Base-by-base conservation (phyloP, 352 stramenopile genomes). In the Globisporangium recalcitrans region DNA sequence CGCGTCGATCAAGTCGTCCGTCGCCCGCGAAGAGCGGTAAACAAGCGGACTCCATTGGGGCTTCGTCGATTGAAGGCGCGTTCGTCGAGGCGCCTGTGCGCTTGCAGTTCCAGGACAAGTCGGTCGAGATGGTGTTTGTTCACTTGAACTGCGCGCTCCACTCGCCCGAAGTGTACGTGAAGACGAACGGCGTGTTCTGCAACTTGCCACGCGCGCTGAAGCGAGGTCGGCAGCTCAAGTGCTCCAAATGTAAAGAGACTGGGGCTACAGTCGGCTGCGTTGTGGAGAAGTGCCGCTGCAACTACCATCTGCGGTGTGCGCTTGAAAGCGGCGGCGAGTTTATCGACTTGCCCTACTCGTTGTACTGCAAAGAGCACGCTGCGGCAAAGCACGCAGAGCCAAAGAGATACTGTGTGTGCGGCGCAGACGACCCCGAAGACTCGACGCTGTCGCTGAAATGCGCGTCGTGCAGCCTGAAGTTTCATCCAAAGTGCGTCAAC, bases 81-180 rank as follows among this genome's bases (percentile, higher is more conserved):
- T 93, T 95, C 46, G 82, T 93, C 14, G 84, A 92, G 16, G 80
- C 79, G 3, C 77, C 85, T 4, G 77, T 93, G 48, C 81, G 83
- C 4, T 65, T 94, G n/a, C 75, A 90, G 62, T 79, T 78, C 52
- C 53, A 66, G 22, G 82, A 94, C 60, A 90, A 88, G 46, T 72
- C 78, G 38, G 69, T 66, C 27, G 78, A 94, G 64, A 77, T 73
- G 14, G 85, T 87, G 56, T 78, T 85, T 63, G 73, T 93, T 26
- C 85, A 95, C 67, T 75, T 93, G 60, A 93, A 95, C 59, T 93
- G 82, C 42, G 82, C 84, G 47, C 60, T 92, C 4, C 85, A 95
- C 51, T 92, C 86, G 0, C 80, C 82, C 24, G 82, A 92, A 58
- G 84, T 93, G 32, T 93, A 88, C 52, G 82, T 93, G 16, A 90